Percentiles rank a stretch among this genome's conserved stretches.
These are phyloP conservation scores for Blastomyces silverae DNA, from an alignment of 2,329 filamentous ascomycete genomes.

Conservation along the genomic window DNA sequence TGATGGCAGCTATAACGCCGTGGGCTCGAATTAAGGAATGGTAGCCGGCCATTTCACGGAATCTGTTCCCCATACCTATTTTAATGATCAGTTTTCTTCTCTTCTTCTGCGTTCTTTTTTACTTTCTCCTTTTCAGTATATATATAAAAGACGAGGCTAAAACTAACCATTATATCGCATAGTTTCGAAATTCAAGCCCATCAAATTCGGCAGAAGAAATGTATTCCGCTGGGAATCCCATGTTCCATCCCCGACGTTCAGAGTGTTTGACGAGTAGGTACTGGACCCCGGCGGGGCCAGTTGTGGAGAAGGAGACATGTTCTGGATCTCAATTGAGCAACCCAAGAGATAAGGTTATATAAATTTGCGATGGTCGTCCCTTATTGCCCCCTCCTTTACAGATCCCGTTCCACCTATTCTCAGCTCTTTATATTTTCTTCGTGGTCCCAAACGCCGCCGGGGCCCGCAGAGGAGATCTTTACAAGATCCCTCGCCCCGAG, in stretches of 20 bases:
- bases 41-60: constrained; percentile 53
- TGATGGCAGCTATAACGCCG: constrained; percentile 54
- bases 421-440: background rate
- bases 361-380: background rate
- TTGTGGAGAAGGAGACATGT: constrained; percentile 35
- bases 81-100: background rate
- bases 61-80: constrained; percentile 60
- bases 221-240: constrained; percentile 57
- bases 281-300: constrained; percentile 55
- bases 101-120: background rate
- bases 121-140: background rate
- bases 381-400: background rate
- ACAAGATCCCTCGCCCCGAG: constrained; percentile 38
- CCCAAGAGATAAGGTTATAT: background rate
- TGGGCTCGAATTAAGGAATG: constrained; percentile 54
- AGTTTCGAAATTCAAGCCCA: constrained; percentile 59
- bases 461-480: constrained; percentile 39
- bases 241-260: constrained; percentile 60
- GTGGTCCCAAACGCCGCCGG: constrained; percentile 20
- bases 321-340: background rate
- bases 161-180: constrained; percentile 59
- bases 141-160: background rate
- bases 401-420: background rate
- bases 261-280: constrained; percentile 54
- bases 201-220: constrained; percentile 58